These are phyloP conservation scores for Rosa persica DNA, from an alignment of 306 rosid species.

Conservation along the genomic window DNA sequence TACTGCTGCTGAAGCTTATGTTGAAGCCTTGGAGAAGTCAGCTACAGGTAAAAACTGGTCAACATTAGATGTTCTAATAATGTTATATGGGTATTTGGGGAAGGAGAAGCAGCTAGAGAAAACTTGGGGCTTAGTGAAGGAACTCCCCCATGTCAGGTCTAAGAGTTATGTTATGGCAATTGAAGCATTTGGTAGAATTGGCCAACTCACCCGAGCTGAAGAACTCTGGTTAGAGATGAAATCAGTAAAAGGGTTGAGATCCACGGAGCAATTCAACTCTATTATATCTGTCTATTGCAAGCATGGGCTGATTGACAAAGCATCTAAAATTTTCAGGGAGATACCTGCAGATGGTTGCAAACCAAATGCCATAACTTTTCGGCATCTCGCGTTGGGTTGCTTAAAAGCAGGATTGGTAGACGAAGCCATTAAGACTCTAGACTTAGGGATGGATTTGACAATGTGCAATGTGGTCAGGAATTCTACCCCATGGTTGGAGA, in stretches of 20 bases:
- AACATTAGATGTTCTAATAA: conserved; percentile 67
- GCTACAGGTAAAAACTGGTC: conserved; percentile 76
- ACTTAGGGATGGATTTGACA: conserved; percentile 48
- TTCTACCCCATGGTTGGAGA: conserved; percentile 91
- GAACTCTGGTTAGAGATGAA: conserved; percentile 87
- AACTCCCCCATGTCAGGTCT: conserved; percentile 62
- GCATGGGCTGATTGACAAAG: conserved; percentile 68
- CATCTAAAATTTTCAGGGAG: conserved; percentile 48
- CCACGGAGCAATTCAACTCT: conserved; percentile 74
- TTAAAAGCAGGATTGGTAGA: conserved; percentile 64
- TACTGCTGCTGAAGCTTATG: conserved; percentile 70
- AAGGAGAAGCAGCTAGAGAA: conserved; percentile 69
- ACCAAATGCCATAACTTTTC: conserved; percentile 82
- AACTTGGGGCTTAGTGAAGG: conserved; percentile 60
- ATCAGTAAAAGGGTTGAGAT: conserved; percentile 51
- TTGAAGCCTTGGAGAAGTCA: conserved; percentile 74
- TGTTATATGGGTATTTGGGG: conserved; percentile 70
- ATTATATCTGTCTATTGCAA: conserved; percentile 71
- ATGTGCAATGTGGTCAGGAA: conserved; percentile 51
- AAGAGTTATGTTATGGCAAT: conserved; percentile 76
- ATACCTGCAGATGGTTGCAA: conserved; percentile 61
- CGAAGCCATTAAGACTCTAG: conserved; percentile 69
- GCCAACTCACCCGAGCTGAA: conserved; percentile 63
- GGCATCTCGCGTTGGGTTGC: conserved; percentile 83
- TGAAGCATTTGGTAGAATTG: conserved; percentile 83